Base-by-base conservation (phyloP, 2,329 filamentous ascomycete species). In the Aspergillus sp. region DNA sequence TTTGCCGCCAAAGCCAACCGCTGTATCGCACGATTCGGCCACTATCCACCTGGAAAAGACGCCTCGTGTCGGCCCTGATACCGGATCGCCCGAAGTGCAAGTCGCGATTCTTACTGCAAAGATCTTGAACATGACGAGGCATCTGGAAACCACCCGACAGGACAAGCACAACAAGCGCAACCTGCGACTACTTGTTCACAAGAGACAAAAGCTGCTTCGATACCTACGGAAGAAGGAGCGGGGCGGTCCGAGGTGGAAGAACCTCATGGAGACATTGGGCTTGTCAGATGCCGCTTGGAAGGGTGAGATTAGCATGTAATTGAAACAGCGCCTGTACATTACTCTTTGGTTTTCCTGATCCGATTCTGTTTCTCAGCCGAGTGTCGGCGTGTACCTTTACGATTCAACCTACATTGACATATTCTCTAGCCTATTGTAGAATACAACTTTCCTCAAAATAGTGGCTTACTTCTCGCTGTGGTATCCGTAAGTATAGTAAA, bases 81-180 rank as follows among this genome's bases (percentile, higher is more conserved):
- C 94, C 0, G 95, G 95, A 41, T 96, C 92, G 70, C 92, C 92
- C 7, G 95, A 99, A 80, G 96, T 99, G n/a, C 95, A 99, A 82
- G 92, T 96, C 68, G 93, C 93, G 50, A 96, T 99, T 69, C 79
- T 99, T 75, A 99, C 95, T 3, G 87, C 92, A 60, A 98, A 97
- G 84, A 99, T 99, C 74, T 85, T 92, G 65, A 88, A 90, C 25
- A 77, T 99, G 54, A 89, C 91, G 17, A 84, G 90, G 68, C 88
- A 89, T 67, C 79, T 97, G 55, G 84, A 90, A 72, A 83, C 81
- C 47, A 85, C 87, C 68, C 91, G 90, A 76, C 92, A 90, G 75
- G 95, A 99, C 75, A 97, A 96, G 82, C 87, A 92, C 76, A 97
- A 97, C 81, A 97, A 96, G 86, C 85, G 93, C 63, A 96, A 96